phyloP scores from a whole-genome alignment of 2,329 filamentous ascomycete species.

The Teratosphaeriaceae sp. region DNA sequence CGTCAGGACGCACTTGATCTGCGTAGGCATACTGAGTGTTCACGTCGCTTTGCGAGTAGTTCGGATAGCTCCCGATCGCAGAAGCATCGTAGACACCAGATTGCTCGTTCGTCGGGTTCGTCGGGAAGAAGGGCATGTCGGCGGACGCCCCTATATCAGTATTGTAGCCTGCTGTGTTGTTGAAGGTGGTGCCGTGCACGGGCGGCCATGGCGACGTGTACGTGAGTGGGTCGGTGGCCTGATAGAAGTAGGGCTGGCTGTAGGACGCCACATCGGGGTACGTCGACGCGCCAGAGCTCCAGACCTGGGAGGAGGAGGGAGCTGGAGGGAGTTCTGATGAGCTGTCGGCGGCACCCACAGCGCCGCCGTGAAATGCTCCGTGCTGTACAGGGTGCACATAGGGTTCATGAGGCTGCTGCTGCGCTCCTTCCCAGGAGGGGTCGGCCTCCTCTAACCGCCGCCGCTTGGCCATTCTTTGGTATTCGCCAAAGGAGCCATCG shows the following conservation, averaged over 20 bases:
- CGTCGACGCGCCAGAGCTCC: background rate
- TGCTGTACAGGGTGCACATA: background rate
- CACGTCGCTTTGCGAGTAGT: slow-evolving; percentile 1
- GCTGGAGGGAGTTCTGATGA: background rate
- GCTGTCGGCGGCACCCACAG: background rate
- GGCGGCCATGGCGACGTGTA: slow-evolving; percentile 22
- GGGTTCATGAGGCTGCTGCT: too few species aligned
- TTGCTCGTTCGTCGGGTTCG: background rate
- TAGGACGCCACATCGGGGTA: slow-evolving; percentile 21
- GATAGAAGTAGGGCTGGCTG: slow-evolving; percentile 25
- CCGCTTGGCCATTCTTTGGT: too few species aligned
- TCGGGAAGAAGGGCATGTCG: slow-evolving; percentile 5
- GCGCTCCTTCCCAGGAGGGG: too few species aligned
- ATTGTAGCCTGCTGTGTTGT: background rate
- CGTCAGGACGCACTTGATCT: slow-evolving; percentile 1
- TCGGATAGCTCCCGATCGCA: slow-evolving; percentile 4
- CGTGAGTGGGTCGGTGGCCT: slow-evolving; percentile 16
- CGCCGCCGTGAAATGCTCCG: background rate
- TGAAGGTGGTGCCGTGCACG: background rate
- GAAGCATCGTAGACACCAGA: background rate
- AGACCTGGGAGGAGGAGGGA: background rate
- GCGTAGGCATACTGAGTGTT: slow-evolving; percentile 3
- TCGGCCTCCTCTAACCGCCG: too few species aligned
- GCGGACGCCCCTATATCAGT: too few species aligned
- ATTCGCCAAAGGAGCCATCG: too few species aligned